These are phyloP conservation scores for Pichia exigua DNA, from an alignment of 805 yeast species.

Conservation along the genomic window DNA sequence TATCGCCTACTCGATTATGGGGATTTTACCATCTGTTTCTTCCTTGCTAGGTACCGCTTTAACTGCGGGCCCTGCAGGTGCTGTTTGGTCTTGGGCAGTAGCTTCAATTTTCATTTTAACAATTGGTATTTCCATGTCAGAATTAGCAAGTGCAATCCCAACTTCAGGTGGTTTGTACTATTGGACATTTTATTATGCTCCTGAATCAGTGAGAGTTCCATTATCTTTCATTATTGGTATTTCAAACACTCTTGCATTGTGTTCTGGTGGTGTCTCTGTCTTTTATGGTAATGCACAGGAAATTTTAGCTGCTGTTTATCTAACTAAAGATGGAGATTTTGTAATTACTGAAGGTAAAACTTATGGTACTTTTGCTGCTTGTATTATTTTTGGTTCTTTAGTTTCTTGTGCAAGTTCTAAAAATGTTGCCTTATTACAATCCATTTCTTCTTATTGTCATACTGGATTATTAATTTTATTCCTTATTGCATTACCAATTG, in stretches of 20 bases:
- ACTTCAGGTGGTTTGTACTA: constrained; percentile 67
- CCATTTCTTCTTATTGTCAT: constrained; percentile 49
- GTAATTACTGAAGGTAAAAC: constrained; percentile 41
- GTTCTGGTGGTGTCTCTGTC: constrained; percentile 57
- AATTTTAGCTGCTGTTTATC: constrained; percentile 47
- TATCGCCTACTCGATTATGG: constrained; percentile 57
- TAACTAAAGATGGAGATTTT: constrained; percentile 43
- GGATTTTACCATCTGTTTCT: constrained; percentile 57
- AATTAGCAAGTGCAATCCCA: constrained; percentile 59
- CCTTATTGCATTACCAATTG: constrained; percentile 57
- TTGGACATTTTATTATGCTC: constrained; percentile 62
- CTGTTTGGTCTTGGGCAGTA: constrained; percentile 62
- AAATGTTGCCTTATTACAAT: constrained; percentile 48
- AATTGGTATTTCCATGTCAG: constrained; percentile 55
- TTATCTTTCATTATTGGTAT: constrained; percentile 56
- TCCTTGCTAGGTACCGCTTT: constrained; percentile 47
- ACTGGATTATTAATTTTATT: constrained; percentile 41
- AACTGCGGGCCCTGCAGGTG: constrained; percentile 55
- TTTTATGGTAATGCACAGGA: constrained; percentile 58
- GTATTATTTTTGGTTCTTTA: constrained; percentile 41
- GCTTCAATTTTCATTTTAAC: constrained; percentile 37
- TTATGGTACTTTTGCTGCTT: constrained; percentile 59
- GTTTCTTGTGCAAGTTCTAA: constrained; percentile 48
- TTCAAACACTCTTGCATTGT: constrained; percentile 54
- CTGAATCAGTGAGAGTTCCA: constrained; percentile 40